A percentile compares a stretch with the other conserved stretches of the same genome.
Evolutionary conservation across 371 early-diverging fungal species (phyloP).

Genomic region (Smittium culicis): DNA sequence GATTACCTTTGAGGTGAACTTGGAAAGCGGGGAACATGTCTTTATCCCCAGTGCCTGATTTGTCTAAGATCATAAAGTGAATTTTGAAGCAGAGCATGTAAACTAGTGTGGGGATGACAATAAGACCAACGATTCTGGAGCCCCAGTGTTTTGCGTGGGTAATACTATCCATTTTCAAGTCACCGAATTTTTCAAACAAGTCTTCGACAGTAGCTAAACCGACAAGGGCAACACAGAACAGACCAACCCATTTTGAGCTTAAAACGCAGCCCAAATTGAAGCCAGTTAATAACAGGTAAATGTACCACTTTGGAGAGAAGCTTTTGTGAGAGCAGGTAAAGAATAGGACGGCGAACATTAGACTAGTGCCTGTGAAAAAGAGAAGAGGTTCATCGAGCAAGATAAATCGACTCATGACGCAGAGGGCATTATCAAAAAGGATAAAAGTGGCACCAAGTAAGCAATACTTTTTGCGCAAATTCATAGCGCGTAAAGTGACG

Average conservation of each 20-base stretch:
- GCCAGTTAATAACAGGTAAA: slow-evolving; percentile 81
- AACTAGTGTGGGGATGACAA: slow-evolving; percentile 70
- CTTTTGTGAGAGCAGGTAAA: slow-evolving; percentile 49
- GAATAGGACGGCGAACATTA: slow-evolving; percentile 59
- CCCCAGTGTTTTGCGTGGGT: slow-evolving; percentile 60
- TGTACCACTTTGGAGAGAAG: slow-evolving; percentile 73
- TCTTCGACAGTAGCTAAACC: slow-evolving; percentile 91
- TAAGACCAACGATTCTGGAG: slow-evolving; percentile 63
- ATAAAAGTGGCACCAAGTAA: slow-evolving; percentile 65
- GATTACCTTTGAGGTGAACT: slow-evolving; percentile 70
- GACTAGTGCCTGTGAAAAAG: slow-evolving; percentile 75
- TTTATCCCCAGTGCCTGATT: slow-evolving; percentile 90
- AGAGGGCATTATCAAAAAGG: slow-evolving; percentile 71
- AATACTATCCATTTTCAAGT: slow-evolving; percentile 50
- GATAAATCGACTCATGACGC: slow-evolving; percentile 88
- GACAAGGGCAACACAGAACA: slow-evolving; percentile 89
- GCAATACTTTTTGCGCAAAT: slow-evolving; percentile 43
- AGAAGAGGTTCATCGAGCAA: slow-evolving; percentile 96
- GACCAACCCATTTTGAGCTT: slow-evolving; percentile 99
- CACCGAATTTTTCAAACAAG: slow-evolving; percentile 84
- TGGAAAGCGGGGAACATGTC: slow-evolving; percentile 99
- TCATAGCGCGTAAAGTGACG: slow-evolving; percentile 66
- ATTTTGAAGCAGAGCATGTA: slow-evolving; percentile 77
- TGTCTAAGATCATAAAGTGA: slow-evolving; percentile 84
- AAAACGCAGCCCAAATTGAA: slow-evolving; percentile 75